These are phyloP conservation scores for Buxus sempervirens DNA, from an alignment of 164 flowering plant species.

Conservation along the genomic window DNA sequence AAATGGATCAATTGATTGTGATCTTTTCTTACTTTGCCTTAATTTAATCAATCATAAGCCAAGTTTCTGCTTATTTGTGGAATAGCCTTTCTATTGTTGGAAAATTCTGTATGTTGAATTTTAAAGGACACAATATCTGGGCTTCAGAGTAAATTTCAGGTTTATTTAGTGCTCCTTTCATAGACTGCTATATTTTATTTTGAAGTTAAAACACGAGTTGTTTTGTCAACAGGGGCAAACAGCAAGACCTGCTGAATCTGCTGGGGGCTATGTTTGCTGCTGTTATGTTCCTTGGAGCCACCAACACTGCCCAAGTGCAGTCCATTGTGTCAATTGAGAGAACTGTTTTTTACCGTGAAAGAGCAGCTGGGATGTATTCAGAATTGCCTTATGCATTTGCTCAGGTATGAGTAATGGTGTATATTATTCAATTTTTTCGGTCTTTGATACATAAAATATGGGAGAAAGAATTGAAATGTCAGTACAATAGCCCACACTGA, in stretches of 20 bases:
- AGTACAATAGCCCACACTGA: no score
- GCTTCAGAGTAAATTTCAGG: background rate
- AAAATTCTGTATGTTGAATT: background rate
- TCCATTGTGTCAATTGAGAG: slow-evolving; percentile 54
- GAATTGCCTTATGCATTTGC: slow-evolving; percentile 68
- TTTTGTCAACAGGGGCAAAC: slow-evolving; percentile 36
- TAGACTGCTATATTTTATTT: background rate
- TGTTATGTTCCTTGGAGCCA: slow-evolving; percentile 63
- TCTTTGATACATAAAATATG: background rate
- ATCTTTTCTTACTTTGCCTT: no score
- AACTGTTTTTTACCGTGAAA: slow-evolving; percentile 81
- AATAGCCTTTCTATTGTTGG: background rate
- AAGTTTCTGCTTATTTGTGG: background rate
- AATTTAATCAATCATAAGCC: background rate
- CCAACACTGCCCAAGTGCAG: slow-evolving; percentile 49
- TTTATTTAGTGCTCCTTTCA: background rate
- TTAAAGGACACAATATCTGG: background rate
- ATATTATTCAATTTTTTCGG: background rate
- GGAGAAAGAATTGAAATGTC: background rate
- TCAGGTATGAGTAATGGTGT: slow-evolving; percentile 38
- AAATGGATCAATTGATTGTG: no score
- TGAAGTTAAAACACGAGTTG: background rate
- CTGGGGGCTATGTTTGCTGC: slow-evolving; percentile 71
- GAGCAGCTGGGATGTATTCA: slow-evolving; percentile 84
- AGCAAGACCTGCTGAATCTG: slow-evolving; percentile 58